phyloP scores from a whole-genome alignment of 2,329 filamentous ascomycete genomes.

The Fusarium fracticaudum region DNA sequence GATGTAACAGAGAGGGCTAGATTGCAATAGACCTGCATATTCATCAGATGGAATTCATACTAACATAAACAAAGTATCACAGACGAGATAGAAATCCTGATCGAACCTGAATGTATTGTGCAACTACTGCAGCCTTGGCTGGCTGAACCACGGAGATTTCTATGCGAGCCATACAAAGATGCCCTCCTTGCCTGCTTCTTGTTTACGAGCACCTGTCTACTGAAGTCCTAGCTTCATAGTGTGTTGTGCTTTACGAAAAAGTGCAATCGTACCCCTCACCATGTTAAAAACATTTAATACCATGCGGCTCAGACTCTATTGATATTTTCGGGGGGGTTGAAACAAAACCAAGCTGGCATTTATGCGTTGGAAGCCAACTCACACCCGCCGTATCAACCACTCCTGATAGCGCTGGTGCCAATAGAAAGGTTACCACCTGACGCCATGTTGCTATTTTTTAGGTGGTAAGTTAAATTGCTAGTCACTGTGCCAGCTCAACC shows the following conservation, averaged over 20 bases:
- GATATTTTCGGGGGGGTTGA: slow-evolving; percentile 19
- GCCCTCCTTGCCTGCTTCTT: neutral
- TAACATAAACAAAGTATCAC: neutral
- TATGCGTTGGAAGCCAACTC: neutral
- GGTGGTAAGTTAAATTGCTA: neutral
- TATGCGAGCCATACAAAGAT: neutral
- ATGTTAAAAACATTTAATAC: neutral
- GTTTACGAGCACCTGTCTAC: neutral
- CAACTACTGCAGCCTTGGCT: neutral
- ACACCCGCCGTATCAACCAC: neutral
- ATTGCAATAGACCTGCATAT: neutral
- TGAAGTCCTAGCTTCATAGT: slow-evolving; percentile 1
- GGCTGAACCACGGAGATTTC: neutral
- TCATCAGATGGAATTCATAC: neutral
- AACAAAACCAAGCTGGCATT: slow-evolving; percentile 11
- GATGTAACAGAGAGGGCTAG: neutral
- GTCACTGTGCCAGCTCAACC: neutral
- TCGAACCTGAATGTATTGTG: neutral
- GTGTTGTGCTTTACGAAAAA: neutral
- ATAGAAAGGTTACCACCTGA: neutral
- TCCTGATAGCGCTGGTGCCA: neutral
- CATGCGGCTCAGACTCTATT: neutral
- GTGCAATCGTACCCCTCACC: slow-evolving; percentile 4
- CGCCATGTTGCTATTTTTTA: neutral
- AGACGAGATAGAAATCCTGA: neutral